phyloP scores from a whole-genome alignment of 306 rosid genomes.

The Cucurbita argyrosperma region DNA sequence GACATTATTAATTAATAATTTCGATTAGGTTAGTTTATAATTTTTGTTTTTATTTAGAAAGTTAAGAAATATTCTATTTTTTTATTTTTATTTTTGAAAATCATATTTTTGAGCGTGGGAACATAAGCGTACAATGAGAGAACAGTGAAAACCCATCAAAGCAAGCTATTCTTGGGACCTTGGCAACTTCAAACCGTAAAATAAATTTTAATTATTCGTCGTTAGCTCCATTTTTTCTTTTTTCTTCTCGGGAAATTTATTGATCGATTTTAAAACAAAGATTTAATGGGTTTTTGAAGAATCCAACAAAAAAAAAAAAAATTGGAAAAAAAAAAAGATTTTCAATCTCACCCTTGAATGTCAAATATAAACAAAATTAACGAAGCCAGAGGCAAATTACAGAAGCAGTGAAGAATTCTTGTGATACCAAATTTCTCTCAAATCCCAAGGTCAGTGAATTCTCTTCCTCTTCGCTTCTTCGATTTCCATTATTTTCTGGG shows the following conservation, averaged over 20 bases:
- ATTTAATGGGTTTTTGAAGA: constrained; percentile 8
- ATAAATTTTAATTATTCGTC: constrained; percentile 14
- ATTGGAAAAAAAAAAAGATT: not conserved
- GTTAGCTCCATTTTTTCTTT: constrained; percentile 9
- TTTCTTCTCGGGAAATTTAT: not conserved
- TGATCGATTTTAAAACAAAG: not conserved
- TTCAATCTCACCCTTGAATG: constrained; percentile 17
- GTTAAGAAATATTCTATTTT: not conserved
- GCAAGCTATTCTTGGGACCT: constrained; percentile 63
- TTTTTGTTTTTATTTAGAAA: not conserved
- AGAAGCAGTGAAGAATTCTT: constrained; percentile 34
- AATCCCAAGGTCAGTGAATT: constrained; percentile 62
- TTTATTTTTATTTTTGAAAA: too few species aligned
- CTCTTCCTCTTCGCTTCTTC: constrained; percentile 25
- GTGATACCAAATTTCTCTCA: constrained; percentile 40
- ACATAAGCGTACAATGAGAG: constrained; percentile 5
- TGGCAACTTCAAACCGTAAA: constrained; percentile 47
- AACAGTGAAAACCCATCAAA: constrained; percentile 29
- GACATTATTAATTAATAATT: not conserved
- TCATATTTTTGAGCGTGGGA: not conserved
- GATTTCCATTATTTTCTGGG: constrained; percentile 16
- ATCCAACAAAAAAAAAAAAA: constrained; percentile 13
- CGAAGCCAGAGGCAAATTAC: constrained; percentile 20
- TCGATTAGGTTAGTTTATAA: not conserved
- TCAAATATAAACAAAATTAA: constrained; percentile 21